phyloP scores from a whole-genome alignment of 1,284 basidiomycete genomes.

The Somion occarium region DNA sequence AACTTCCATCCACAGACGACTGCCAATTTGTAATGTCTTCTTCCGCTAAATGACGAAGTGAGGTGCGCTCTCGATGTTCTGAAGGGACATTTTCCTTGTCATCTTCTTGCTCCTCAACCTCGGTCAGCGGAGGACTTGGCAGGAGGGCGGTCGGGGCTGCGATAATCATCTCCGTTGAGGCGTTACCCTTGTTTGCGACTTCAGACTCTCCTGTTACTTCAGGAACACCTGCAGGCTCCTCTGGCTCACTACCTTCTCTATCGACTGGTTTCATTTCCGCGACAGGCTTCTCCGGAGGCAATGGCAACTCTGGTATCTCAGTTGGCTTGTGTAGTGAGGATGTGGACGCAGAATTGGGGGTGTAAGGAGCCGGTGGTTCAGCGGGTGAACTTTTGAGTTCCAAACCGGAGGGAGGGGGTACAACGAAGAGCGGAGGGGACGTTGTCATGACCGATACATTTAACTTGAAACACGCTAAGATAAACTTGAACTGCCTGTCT shows the following conservation, averaged over 20 bases:
- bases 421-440: conserved; percentile 5
- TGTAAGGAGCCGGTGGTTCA: conserved; percentile 8
- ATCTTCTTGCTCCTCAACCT: conserved; percentile 10
- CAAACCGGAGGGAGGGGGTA: neutral
- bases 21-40: conserved; percentile 24
- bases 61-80: conserved; percentile 11
- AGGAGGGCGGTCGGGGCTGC: conserved; percentile 13
- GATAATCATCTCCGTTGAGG: conserved; percentile 7
- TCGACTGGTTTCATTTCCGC: neutral
- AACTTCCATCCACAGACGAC: conserved; percentile 13
- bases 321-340: conserved; percentile 2
- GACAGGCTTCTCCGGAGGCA: neutral
- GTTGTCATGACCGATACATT: conserved; percentile 9
- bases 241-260: neutral
- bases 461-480: neutral
- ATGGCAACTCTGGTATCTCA: neutral
- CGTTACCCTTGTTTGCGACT: neutral
- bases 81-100: conserved; percentile 14
- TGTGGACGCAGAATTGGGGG: conserved; percentile 5
- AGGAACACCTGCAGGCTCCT: neutral
- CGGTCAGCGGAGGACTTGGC: conserved; percentile 20
- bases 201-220: neutral
- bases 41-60: conserved; percentile 18
- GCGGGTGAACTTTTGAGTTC: conserved; percentile 5
- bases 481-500: neutral